Evolutionary conservation across 2,329 filamentous ascomycete species (phyloP), one percentile per base, ranked within the genome.

Genomic region (Pseudogymnoascus pannorum): DNA sequence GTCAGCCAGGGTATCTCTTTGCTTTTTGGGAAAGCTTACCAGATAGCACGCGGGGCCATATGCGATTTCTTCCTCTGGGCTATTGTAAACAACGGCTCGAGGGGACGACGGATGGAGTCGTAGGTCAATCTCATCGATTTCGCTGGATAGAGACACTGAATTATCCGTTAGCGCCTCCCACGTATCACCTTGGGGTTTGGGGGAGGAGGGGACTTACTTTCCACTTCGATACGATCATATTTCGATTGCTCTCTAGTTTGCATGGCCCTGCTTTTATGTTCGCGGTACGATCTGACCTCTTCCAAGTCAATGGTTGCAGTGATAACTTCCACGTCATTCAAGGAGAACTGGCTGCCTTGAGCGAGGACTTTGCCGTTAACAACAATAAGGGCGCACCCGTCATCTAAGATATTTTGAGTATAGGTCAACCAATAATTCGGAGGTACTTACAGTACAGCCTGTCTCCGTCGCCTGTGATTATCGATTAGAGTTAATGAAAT

Each of bases 301-400:
- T 93, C 89, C 1, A 89, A 75, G 66, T 89, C 86, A 5, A 89
- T 77, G 0, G 85, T 88, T 2, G 86, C 87, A 4, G 79, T 82
- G 16, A 87, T 74, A 3, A 89, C 84, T 67, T 89, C 86, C 5
- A 89, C 85, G 40, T 86, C 83, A 44, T 81, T 79, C 8, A 89
- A 72, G 12, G 78, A 81, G 73, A 89, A 89, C 31, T 89, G 87
- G 0, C 80, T 80, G 1, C 82, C 85, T 70, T 89, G 86, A 1
- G 84, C 85, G 1, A 89, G 77, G 42, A 80, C 14, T 81, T 78
- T 7, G 2, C 85, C 86, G 63, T 87, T 87, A 62, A 83, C 74
- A 29, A 86, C 74, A 61, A 87, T 85, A 72, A 86, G 79, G 0
- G 81, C 77, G 64, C 78, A 85, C 2, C 84, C 81, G 66, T 85